phyloP scores from a whole-genome alignment of 352 stramenopile species.

The Phytopythium mirpurense region DNA sequence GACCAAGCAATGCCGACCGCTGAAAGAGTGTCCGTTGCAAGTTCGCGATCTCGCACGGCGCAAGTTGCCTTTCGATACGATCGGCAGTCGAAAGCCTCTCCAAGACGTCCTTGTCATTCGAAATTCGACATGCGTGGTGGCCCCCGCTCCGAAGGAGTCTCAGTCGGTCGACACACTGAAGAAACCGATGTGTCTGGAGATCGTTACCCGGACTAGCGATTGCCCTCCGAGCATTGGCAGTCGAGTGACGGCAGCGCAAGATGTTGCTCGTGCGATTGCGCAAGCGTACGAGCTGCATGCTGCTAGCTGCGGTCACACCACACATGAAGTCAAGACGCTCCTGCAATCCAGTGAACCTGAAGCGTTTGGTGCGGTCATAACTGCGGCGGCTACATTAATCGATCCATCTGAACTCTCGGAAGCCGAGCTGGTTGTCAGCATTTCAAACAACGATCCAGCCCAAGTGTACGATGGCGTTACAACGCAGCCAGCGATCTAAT shows the following conservation, averaged over 20 bases:
- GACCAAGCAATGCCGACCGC: conserved; percentile 36
- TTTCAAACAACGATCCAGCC: not conserved
- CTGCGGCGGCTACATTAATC: not conserved
- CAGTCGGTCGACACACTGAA: not conserved
- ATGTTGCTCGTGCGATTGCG: conserved; percentile 37
- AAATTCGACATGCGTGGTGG: not conserved
- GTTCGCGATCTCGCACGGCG: conserved; percentile 59
- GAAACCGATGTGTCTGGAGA: not conserved
- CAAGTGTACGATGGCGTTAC: not conserved
- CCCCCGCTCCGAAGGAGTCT: not conserved
- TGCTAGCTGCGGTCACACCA: conserved; percentile 4
- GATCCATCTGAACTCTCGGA: not conserved
- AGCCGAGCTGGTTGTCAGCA: not conserved
- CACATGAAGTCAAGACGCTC: conserved; percentile 7
- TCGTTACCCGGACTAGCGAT: not conserved
- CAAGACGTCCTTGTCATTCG: conserved; percentile 36
- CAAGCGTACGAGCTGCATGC: conserved; percentile 22
- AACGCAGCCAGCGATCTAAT: not conserved
- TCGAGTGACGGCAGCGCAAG: conserved; percentile 20
- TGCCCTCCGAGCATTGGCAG: not conserved
- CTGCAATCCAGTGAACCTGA: conserved; percentile 14
- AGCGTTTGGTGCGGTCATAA: conserved; percentile 14
- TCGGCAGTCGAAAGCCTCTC: conserved; percentile 50
- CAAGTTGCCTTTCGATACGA: conserved; percentile 53
- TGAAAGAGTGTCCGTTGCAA: conserved; percentile 48